A percentile compares a stretch with the other conserved stretches of the same genome.
Conservation (phyloP, 2,329 filamentous ascomycete species). For the Diplodia mutila region DNA sequence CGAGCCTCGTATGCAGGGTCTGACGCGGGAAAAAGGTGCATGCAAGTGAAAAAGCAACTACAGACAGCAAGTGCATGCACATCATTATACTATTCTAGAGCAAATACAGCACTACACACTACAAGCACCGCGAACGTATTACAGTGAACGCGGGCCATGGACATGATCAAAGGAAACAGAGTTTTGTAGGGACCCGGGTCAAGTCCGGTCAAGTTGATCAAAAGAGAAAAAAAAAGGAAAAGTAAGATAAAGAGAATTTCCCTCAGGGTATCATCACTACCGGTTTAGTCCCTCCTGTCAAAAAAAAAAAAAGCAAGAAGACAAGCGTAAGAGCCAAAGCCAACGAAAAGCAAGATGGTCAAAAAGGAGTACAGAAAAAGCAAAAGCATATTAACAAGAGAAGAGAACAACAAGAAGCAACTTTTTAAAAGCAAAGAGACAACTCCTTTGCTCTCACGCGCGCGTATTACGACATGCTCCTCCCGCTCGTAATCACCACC, state of each 20-base stretch:
- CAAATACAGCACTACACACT: neutral
- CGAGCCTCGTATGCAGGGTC: neutral
- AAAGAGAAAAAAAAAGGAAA: neutral
- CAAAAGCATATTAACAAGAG: slow-evolving; percentile 8
- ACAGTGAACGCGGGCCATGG: neutral
- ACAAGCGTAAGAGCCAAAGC: neutral
- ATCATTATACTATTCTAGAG: neutral
- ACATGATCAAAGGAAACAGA: neutral
- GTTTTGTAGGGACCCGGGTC: neutral
- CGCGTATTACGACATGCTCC: neutral
- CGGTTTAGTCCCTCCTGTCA: neutral
- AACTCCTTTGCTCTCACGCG: slow-evolving; percentile 9
- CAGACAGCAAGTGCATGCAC: neutral
- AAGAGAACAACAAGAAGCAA: neutral
- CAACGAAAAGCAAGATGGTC: neutral
- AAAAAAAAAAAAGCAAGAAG: neutral
- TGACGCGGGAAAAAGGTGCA: neutral
- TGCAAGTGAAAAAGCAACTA: neutral
- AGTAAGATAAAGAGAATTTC: slow-evolving; percentile 2
- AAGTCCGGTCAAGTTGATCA: neutral
- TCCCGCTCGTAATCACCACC: neutral
- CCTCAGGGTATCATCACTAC: slow-evolving; percentile 24
- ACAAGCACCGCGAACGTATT: neutral
- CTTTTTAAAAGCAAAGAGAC: neutral
- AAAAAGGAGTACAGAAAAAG: neutral